Conservation (phyloP, 225 moss, liverwort and hornwort species). For the Takakia lepidozioides region DNA sequence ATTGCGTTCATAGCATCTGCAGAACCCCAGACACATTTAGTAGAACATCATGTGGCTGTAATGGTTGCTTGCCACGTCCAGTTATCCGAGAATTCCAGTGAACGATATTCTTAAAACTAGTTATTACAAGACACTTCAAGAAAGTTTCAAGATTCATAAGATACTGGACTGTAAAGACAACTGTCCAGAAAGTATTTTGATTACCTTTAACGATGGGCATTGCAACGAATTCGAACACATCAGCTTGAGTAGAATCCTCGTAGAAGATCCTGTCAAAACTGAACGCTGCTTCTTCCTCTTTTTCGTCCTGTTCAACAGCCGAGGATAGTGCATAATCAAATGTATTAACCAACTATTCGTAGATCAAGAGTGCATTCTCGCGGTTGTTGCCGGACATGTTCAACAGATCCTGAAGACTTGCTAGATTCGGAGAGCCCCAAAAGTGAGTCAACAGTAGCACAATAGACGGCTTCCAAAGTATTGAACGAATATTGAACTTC, state of each 20-base stretch:
- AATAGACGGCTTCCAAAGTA: not conserved
- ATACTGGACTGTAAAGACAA: no score
- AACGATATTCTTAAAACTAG: no score
- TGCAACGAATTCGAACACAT: slow-evolving; percentile 38
- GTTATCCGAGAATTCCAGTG: no score
- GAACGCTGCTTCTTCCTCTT: slow-evolving; percentile 28
- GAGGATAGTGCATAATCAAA: no score
- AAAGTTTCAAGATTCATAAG: no score
- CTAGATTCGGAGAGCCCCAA: not conserved
- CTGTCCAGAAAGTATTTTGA: no score
- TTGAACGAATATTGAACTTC: no score
- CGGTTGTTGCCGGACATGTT: not conserved
- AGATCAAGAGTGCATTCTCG: no score
- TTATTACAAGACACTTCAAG: no score
- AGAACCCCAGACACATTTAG: slow-evolving; percentile 7
- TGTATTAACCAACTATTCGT: no score
- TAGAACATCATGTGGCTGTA: not conserved
- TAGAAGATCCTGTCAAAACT: slow-evolving; percentile 41
- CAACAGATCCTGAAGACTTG: slow-evolving; percentile 1
- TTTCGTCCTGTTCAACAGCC: slow-evolving; percentile 18
- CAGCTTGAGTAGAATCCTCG: slow-evolving; percentile 26
- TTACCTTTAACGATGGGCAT: slow-evolving; percentile 37
- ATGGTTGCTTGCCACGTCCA: not conserved
- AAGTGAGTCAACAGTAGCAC: not conserved
- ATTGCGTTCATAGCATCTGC: slow-evolving; percentile 59